These are phyloP conservation scores for Leishmania turanica DNA, from an alignment of 208 protist species.

Conservation along the genomic window DNA sequence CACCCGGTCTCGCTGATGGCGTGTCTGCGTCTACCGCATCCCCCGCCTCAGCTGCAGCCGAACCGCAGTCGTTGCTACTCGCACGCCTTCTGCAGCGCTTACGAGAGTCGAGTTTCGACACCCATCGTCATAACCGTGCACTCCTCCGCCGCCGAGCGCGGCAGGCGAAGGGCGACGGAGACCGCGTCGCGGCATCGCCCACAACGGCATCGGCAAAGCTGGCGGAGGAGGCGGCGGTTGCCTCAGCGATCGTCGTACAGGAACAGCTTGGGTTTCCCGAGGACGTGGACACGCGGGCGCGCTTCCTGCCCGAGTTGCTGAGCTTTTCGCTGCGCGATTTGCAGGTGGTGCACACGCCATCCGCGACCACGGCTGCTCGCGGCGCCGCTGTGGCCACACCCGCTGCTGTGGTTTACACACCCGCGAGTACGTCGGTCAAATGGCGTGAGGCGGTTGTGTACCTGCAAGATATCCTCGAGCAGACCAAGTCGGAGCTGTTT, in stretches of 20 bases:
- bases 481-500: conserved; percentile 35
- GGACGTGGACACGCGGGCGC: conserved; percentile 14
- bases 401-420: neutral
- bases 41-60: neutral
- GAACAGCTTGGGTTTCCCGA: conserved; percentile 34
- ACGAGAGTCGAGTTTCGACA: conserved; percentile 30
- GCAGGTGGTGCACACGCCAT: conserved; percentile 27
- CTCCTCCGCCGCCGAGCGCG: conserved; percentile 9
- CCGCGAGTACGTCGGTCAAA: conserved; percentile 19
- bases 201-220: neutral
- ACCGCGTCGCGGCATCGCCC: neutral
- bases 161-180: neutral
- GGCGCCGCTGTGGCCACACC: neutral
- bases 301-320: conserved; percentile 38
- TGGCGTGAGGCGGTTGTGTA: conserved; percentile 39
- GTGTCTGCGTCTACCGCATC: neutral
- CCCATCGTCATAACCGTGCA: conserved; percentile 10
- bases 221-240: neutral
- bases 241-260: neutral
- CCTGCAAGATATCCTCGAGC: conserved; percentile 30
- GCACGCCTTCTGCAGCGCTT: conserved; percentile 30
- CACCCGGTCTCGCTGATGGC: neutral
- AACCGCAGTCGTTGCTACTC: conserved; percentile 14
- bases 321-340: conserved; percentile 32
- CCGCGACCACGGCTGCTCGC: neutral